A percentile compares a stretch with the other conserved stretches of the same genome.
Evolutionary conservation across 2,329 filamentous ascomycete genomes (phyloP).

Genomic region (Thielaviopsis punctulata): DNA sequence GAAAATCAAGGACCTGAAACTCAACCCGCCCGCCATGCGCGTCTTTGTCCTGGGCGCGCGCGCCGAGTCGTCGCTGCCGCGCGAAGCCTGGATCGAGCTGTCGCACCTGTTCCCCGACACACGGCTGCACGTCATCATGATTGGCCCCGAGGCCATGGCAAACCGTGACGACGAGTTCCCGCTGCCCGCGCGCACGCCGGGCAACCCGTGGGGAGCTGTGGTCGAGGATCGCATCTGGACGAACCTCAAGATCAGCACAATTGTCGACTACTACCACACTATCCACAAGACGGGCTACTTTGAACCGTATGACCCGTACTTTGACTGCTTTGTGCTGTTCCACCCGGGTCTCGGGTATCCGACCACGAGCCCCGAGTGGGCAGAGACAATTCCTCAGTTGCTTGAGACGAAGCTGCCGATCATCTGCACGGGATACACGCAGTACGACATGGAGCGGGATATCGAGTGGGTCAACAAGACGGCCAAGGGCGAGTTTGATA

Average conservation of each 20-base stretch:
- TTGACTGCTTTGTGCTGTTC: constrained; percentile 94
- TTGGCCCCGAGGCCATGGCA: constrained; percentile 88
- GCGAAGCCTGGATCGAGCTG: constrained; percentile 85
- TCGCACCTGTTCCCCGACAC: constrained; percentile 87
- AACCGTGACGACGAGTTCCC: constrained; percentile 90
- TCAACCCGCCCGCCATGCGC: constrained; percentile 73
- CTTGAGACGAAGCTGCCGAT: constrained; percentile 93
- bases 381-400: constrained; percentile 71
- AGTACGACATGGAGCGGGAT: constrained; percentile 86
- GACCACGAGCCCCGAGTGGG: constrained; percentile 85
- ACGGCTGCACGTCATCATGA: constrained; percentile 82
- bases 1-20: constrained; percentile 61
- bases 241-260: constrained; percentile 91
- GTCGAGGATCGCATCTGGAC: constrained; percentile 80
- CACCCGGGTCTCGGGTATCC: constrained; percentile 93
- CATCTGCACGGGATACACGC: constrained; percentile 88
- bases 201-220: constrained; percentile 85
- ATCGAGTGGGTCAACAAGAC: constrained; percentile 78
- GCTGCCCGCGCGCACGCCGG: constrained; percentile 64
- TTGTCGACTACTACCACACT: constrained; percentile 96
- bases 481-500: constrained; percentile 76
- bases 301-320: constrained; percentile 91
- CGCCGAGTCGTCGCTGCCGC: constrained; percentile 90
- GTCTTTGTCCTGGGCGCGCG: constrained; percentile 88
- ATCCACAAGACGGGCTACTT: constrained; percentile 84